Evolutionary conservation across 129 eudicot species (phyloP), one percentile per base, ranked within the genome.

Genomic region (Dittrichia graveolens): DNA sequence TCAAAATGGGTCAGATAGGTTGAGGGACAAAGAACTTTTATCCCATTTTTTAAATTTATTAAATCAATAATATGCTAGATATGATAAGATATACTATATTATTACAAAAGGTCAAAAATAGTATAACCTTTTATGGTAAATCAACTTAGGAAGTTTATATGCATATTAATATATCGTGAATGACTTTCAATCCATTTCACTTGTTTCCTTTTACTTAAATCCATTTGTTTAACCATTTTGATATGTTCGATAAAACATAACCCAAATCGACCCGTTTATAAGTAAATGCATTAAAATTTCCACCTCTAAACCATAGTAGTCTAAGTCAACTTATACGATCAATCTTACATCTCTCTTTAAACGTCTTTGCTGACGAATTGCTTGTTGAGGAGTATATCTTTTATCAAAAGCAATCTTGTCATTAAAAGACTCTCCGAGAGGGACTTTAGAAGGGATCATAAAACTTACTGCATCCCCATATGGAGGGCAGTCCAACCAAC

Each of bases 401-500:
- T 83, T 86, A 55, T 80, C 73, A 72, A 46, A 63, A 53, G 57
- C 49, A 53, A 86, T 83, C 18, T 77, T 77, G 58, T 83, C 84
- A 72, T 75, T 78, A 43, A 78, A 86, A 43, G 82, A 73, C 46
- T 83, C 91, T 9, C 85, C 84, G 18, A 86, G 91, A 49, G 91
- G 88, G 24, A 81, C 91, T 75, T 86, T 86, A 19, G 91, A 86
- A 66, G 91, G 88, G 37, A 86, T 71, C 39, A 86, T 72, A 55
- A 75, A 81, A 11, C 59, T 74, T 56, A 86, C 45, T 44, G 79
- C 81, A 61, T 79, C 70, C 74, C 88, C 91, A 75, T 67, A 73
- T 65, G 83, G 74, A 45, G 91, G 88, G 73, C 91, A 86, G 59
- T 83, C 86, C 80, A 86, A 70, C 86, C 91, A 86, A 75, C 91